Percentiles rank a stretch among this genome's conserved stretches.
phyloP scores from a whole-genome alignment of 371 early-diverging fungal species.

The Mucor circinelloides region DNA sequence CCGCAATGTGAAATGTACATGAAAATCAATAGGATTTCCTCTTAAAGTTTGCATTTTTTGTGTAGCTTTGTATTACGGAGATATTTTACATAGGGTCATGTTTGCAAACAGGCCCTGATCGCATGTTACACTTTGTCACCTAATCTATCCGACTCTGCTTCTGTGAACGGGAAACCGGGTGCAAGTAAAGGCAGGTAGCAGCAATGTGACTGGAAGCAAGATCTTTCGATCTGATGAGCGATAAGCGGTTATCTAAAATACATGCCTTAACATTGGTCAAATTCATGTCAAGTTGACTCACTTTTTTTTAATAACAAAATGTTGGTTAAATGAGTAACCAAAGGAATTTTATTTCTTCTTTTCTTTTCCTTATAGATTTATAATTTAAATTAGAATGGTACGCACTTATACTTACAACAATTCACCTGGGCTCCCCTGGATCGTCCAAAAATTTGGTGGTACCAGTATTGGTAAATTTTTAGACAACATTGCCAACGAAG shows the following conservation, averaged over 20 bases:
- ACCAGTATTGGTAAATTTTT: constrained; percentile 87
- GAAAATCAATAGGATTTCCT: not conserved
- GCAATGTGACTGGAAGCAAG: not conserved
- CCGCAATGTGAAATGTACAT: not conserved
- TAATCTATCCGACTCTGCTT: not conserved
- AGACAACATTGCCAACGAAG: constrained; percentile 58
- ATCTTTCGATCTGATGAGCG: not conserved
- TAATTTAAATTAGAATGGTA: constrained; percentile 7
- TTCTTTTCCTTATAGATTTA: constrained; percentile 10
- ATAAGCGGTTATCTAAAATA: constrained; percentile 13
- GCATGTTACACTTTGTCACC: not conserved
- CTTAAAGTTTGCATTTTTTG: constrained; percentile 6
- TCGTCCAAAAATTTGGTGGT: constrained; percentile 89
- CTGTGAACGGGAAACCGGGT: not conserved
- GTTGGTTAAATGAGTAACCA: not conserved
- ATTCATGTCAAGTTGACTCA: constrained; percentile 36
- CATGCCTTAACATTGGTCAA: constrained; percentile 17
- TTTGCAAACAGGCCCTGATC: not conserved
- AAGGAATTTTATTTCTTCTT: constrained; percentile 12
- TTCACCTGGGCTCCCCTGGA: constrained; percentile 54
- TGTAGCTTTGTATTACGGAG: constrained; percentile 1
- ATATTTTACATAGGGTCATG: not conserved
- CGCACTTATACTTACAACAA: constrained; percentile 26
- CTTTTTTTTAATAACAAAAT: constrained; percentile 2
- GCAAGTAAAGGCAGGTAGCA: not conserved